Conservation (phyloP, 106 monocot genomes). For the Dendrobium officinale region DNA sequence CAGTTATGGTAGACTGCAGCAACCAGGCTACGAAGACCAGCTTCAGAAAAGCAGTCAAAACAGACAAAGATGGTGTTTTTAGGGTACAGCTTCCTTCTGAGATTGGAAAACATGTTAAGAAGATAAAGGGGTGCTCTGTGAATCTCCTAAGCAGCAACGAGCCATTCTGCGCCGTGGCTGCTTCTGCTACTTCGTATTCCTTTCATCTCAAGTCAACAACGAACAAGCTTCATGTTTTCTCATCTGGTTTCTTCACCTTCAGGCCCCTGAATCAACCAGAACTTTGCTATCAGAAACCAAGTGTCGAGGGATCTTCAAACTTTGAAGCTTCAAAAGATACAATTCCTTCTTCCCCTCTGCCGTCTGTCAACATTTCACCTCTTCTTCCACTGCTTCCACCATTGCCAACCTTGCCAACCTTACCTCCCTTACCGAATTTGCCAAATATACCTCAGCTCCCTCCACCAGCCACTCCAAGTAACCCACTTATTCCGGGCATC, state of each 20-base stretch:
- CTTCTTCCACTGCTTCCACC: too few species aligned
- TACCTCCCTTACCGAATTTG: too few species aligned
- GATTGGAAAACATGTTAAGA: constrained; percentile 3
- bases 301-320: too few species aligned
- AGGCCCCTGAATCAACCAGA: constrained; percentile 38
- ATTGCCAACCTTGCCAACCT: too few species aligned
- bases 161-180: constrained; percentile 40
- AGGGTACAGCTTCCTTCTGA: constrained; percentile 15
- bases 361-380: too few species aligned
- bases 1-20: constrained; percentile 43
- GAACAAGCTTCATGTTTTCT: constrained; percentile 32
- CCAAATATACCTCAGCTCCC: too few species aligned
- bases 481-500: too few species aligned
- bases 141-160: constrained; percentile 24
- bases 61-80: constrained; percentile 35
- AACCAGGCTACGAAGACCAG: not conserved
- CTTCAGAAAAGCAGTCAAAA: constrained; percentile 29
- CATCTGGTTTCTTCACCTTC: constrained; percentile 57
- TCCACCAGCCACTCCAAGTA: too few species aligned
- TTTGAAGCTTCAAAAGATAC: too few species aligned
- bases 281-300: constrained; percentile 29
- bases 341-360: too few species aligned
- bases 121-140: constrained; percentile 36
- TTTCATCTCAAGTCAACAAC: constrained; percentile 8
- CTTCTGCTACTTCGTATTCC: constrained; percentile 16